Conservation (phyloP, 1,139 yeast species). For the Taphrina flavorubra region DNA sequence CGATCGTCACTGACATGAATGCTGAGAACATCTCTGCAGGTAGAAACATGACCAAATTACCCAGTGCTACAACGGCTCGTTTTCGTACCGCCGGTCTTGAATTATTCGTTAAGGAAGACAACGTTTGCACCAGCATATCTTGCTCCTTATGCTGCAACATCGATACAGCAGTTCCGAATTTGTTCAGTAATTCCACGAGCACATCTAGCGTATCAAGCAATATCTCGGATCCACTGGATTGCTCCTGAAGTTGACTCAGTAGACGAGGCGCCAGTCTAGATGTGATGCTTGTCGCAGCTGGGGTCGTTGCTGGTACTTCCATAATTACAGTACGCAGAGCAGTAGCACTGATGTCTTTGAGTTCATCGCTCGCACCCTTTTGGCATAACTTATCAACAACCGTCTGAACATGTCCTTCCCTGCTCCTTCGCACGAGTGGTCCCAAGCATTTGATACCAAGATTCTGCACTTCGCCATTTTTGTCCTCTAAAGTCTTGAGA, state of each 20-base stretch:
- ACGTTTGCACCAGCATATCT: conserved; percentile 50
- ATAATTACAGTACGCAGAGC: conserved; percentile 68
- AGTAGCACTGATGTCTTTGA: conserved; percentile 68
- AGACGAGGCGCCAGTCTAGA: conserved; percentile 52
- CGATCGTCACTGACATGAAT: conserved; percentile 47
- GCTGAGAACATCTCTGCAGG: conserved; percentile 49
- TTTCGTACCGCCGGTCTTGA: conserved; percentile 50
- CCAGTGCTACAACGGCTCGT: conserved; percentile 62
- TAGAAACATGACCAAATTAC: conserved; percentile 56
- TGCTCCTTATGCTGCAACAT: conserved; percentile 44
- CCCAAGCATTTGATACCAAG: conserved; percentile 68
- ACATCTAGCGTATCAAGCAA: conserved; percentile 65
- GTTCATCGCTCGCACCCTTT: conserved; percentile 42
- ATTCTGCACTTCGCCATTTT: conserved; percentile 76
- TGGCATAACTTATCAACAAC: conserved; percentile 46
- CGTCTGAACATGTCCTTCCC: conserved; percentile 46
- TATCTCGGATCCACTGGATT: conserved; percentile 14
- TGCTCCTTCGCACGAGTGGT: conserved; percentile 51
- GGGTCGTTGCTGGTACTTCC: conserved; percentile 50
- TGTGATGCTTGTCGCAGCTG: conserved; percentile 50
- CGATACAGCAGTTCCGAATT: conserved; percentile 61
- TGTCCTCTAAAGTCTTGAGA: conserved; percentile 64
- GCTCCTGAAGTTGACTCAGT: conserved; percentile 44
- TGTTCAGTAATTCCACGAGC: conserved; percentile 63
- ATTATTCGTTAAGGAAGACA: conserved; percentile 47